A percentile compares a stretch with the other conserved stretches of the same genome.
Evolutionary conservation across 192 early-diverging fungal species (phyloP).

Genomic region (Backusella macrospora): DNA sequence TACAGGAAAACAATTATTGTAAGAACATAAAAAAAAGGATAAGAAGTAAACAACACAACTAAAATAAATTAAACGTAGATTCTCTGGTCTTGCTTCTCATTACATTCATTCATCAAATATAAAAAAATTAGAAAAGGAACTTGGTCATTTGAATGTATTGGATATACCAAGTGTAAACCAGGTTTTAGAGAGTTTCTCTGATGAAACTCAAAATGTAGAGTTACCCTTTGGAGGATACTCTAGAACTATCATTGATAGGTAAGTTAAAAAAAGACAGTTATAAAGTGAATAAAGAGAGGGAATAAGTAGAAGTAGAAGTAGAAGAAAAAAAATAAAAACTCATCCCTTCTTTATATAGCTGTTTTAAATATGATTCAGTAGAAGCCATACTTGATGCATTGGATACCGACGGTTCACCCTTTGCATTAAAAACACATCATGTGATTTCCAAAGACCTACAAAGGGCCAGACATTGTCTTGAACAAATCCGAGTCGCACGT

Average conservation of each 20-base stretch:
- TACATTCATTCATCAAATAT: slow-evolving; percentile 86
- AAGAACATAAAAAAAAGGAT: background rate
- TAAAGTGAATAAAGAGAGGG: background rate
- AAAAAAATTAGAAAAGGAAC: slow-evolving; percentile 70
- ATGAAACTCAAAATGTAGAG: background rate
- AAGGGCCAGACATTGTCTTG: background rate
- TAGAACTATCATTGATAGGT: slow-evolving; percentile 6
- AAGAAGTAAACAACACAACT: too few species aligned
- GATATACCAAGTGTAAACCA: background rate
- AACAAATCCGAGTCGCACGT: background rate
- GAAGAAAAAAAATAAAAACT: background rate
- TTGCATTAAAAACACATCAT: slow-evolving; percentile 66
- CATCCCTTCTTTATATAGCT: slow-evolving; percentile 51
- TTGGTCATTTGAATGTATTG: background rate
- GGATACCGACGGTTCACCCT: slow-evolving; percentile 66
- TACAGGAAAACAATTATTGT: background rate
- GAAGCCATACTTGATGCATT: slow-evolving; percentile 84
- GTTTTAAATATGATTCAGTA: slow-evolving; percentile 79
- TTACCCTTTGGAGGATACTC: background rate
- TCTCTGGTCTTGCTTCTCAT: slow-evolving; percentile 93
- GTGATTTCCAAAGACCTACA: slow-evolving; percentile 38
- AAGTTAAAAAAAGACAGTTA: too few species aligned
- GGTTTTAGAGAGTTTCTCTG: background rate
- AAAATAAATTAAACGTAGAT: slow-evolving; percentile 34
- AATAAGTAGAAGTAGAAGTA: background rate